Conservation (phyloP, 495 filamentous ascomycete species). For the Podospora anserina region DNA sequence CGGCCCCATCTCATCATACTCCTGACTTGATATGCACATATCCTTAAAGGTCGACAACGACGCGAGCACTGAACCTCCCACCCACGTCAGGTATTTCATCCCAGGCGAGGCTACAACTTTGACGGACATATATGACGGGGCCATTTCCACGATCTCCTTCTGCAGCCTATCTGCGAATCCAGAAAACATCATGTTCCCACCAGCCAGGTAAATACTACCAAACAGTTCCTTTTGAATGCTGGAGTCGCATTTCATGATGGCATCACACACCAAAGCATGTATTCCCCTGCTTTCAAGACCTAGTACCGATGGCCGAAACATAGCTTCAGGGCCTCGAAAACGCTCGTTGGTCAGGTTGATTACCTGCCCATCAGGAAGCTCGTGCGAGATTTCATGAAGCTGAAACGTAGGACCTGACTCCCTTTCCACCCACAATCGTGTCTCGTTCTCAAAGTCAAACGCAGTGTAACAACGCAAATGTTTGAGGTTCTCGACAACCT, state of each 20-base stretch:
- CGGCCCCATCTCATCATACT: conserved; percentile 99
- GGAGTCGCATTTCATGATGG: conserved; percentile 99
- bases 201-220: conserved; percentile 99
- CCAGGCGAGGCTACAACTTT: conserved; percentile 98
- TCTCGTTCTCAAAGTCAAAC: conserved; percentile 99
- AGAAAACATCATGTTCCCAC: conserved; percentile 99
- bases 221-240: conserved; percentile 99
- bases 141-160: conserved; percentile 99
- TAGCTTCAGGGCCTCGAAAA: conserved; percentile 98
- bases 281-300: conserved; percentile 98
- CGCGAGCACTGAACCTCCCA: conserved; percentile 98
- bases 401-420: conserved; percentile 41
- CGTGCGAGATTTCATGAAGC: conserved; percentile 98
- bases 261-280: conserved; percentile 99
- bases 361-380: conserved; percentile 98
- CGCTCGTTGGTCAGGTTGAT: conserved; percentile 99
- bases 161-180: conserved; percentile 99
- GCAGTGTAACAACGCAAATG: conserved; percentile 99
- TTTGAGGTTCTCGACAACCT: conserved; percentile 99
- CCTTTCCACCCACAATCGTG: conserved; percentile 94
- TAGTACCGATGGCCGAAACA: conserved; percentile 97
- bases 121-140: conserved; percentile 98
- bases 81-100: conserved; percentile 99
- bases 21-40: conserved; percentile 99
- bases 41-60: conserved; percentile 99